A percentile compares a stretch with the other conserved stretches of the same genome.
These are phyloP conservation scores for Mucor saturninus DNA, from an alignment of 371 early-diverging fungal genomes.

Conservation along the genomic window DNA sequence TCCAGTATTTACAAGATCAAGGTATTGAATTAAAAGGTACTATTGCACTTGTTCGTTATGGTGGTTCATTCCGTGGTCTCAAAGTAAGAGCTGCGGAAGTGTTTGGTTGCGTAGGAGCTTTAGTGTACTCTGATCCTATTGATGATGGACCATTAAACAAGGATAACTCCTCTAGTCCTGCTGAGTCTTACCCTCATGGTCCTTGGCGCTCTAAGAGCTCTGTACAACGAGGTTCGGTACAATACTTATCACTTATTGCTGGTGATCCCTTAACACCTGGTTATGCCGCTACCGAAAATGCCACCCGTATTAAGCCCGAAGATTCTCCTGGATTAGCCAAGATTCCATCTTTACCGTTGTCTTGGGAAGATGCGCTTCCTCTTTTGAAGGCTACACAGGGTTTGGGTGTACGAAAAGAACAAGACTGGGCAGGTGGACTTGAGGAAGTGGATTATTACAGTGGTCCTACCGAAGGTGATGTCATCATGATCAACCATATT, in stretches of 20 bases:
- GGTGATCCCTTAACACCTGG: conserved; percentile 78
- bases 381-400: conserved; percentile 59
- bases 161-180: conserved; percentile 14
- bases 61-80: conserved; percentile 61
- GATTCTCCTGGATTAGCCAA: conserved; percentile 52
- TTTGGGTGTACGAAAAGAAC: conserved; percentile 43
- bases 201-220: conserved; percentile 69
- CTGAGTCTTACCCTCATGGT: conserved; percentile 65
- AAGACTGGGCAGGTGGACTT: conserved; percentile 60
- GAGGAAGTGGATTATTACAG: conserved; percentile 55
- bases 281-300: conserved; percentile 59
- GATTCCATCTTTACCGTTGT: conserved; percentile 75
- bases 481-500: conserved; percentile 58
- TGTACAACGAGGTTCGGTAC: conserved; percentile 68
- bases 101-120: conserved; percentile 62
- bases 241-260: conserved; percentile 46
- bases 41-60: conserved; percentile 70
- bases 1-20: conserved; percentile 50
- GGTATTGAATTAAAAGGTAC: conserved; percentile 58
- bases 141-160: conserved; percentile 59
- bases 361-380: conserved; percentile 68
- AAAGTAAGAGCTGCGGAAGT: conserved; percentile 69
- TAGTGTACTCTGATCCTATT: conserved; percentile 68
- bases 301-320: conserved; percentile 54
- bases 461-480: conserved; percentile 62